phyloP scores from a whole-genome alignment of 257 asterid species.

The Solanum dulcamara region DNA sequence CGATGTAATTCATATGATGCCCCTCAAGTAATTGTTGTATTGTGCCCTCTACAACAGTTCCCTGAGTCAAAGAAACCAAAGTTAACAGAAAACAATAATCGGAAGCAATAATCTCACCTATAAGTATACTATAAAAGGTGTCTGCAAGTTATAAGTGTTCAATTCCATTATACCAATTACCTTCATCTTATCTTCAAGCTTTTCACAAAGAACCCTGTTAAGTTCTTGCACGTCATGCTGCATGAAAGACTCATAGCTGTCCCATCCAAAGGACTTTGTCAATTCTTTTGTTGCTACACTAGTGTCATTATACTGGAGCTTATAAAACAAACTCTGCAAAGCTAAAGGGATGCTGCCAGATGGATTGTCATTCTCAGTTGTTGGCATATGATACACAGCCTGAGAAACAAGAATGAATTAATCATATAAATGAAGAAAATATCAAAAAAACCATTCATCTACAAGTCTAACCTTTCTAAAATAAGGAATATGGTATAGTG shows the following conservation, averaged over 20 bases:
- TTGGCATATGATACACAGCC: slow-evolving; percentile 93
- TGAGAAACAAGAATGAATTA: slow-evolving; percentile 12
- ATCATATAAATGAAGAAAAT: background rate
- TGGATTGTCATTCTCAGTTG: slow-evolving; percentile 78
- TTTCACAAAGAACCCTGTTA: slow-evolving; percentile 76
- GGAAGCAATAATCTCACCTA: background rate
- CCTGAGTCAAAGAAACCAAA: slow-evolving; percentile 23
- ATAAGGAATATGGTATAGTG: slow-evolving; percentile 11
- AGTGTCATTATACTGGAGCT: slow-evolving; percentile 69
- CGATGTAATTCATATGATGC: slow-evolving; percentile 80
- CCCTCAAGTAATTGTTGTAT: slow-evolving; percentile 83
- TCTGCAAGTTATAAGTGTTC: background rate
- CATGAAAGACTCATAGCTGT: slow-evolving; percentile 72
- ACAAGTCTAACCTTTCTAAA: slow-evolving; percentile 7
- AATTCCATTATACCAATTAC: slow-evolving; percentile 15
- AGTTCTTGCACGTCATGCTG: slow-evolving; percentile 89
- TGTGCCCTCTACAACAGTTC: slow-evolving; percentile 84
- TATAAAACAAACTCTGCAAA: slow-evolving; percentile 73
- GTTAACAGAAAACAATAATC: background rate
- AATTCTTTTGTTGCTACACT: slow-evolving; percentile 84
- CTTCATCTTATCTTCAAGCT: slow-evolving; percentile 89
- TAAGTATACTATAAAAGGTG: background rate
- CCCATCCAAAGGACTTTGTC: slow-evolving; percentile 88
- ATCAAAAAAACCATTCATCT: background rate
- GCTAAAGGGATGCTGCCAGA: slow-evolving; percentile 81